Percentiles rank a stretch among this genome's conserved stretches.
Conservation (phyloP, 208 protist species). For the Acanthamoeba polyphaga region DNA sequence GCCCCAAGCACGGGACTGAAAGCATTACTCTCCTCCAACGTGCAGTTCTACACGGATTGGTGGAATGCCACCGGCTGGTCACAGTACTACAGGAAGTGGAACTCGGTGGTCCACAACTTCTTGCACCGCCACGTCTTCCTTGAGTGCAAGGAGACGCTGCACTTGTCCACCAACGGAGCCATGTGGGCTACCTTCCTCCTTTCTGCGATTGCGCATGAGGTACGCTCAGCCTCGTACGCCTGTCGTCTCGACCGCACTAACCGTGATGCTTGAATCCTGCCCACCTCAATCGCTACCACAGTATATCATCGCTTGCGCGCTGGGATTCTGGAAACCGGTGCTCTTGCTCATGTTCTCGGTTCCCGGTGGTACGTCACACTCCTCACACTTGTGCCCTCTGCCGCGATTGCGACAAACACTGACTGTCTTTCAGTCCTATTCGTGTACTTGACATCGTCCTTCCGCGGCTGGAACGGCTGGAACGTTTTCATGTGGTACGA, state of each 20-base stretch:
- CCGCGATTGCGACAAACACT: no score
- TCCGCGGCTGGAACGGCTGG: slow-evolving; percentile 43
- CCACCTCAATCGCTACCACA: background rate
- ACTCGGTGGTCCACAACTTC: slow-evolving; percentile 67
- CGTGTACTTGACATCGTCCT: slow-evolving; percentile 35
- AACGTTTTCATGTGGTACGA: slow-evolving; percentile 75
- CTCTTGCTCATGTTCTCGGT: slow-evolving; percentile 62
- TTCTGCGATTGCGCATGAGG: slow-evolving; percentile 61
- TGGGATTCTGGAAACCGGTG: slow-evolving; percentile 54
- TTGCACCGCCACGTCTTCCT: slow-evolving; percentile 47
- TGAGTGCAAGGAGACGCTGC: slow-evolving; percentile 27
- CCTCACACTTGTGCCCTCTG: background rate
- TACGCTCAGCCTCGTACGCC: background rate
- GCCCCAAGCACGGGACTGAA: background rate
- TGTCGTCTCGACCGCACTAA: background rate
- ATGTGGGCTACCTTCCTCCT: slow-evolving; percentile 68
- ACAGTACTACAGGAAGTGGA: slow-evolving; percentile 73
- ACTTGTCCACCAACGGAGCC: slow-evolving; percentile 36
- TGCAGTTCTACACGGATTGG: slow-evolving; percentile 69
- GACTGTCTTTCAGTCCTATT: slow-evolving; percentile 33
- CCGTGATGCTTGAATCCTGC: background rate
- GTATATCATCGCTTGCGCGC: slow-evolving; percentile 64
- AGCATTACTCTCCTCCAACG: background rate
- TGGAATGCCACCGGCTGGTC: slow-evolving; percentile 64
- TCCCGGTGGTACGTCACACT: slow-evolving; percentile 12